Percentiles rank a stretch among this genome's conserved stretches.
Evolutionary conservation across 2,329 filamentous ascomycete genomes (phyloP).

Genomic region (Ascochyta clinopodiicola): DNA sequence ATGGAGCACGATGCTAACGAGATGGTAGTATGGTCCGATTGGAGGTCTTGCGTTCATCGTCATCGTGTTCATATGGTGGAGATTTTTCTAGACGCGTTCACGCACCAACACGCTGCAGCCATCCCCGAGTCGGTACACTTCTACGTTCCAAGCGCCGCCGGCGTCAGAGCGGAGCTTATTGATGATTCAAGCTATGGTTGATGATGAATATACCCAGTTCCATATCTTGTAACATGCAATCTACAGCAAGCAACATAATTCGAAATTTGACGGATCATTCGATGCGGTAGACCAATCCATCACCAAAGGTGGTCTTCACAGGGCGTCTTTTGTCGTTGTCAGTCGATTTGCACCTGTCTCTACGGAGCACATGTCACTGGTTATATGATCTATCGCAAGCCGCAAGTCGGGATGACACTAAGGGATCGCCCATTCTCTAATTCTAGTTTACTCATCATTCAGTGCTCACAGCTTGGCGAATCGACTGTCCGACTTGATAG

Average conservation of each 20-base stretch:
- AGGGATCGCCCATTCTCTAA: neutral
- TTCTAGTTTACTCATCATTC: neutral
- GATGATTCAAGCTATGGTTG: constrained; percentile 3
- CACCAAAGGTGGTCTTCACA: neutral
- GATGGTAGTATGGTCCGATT: constrained; percentile 79
- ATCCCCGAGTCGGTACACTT: neutral
- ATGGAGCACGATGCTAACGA: constrained; percentile 23
- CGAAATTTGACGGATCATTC: neutral
- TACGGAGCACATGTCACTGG: too few species aligned
- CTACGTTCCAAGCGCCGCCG: neutral
- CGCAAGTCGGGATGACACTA: too few species aligned
- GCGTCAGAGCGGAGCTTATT: neutral
- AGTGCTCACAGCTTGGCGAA: neutral
- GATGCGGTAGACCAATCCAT: neutral
- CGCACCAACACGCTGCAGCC: neutral
- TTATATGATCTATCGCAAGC: too few species aligned
- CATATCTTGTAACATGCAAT: neutral
- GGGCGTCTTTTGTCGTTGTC: neutral
- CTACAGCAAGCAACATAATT: too few species aligned
- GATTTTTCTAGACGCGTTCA: constrained; percentile 73
- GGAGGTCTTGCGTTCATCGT: constrained; percentile 82
- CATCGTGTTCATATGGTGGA: constrained; percentile 86
- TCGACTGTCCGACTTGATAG: neutral
- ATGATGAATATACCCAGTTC: constrained; percentile 21
- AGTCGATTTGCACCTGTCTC: too few species aligned